Evolutionary conservation across 495 filamentous ascomycete species (phyloP).

Genomic region (Baudoinia panamericana): DNA sequence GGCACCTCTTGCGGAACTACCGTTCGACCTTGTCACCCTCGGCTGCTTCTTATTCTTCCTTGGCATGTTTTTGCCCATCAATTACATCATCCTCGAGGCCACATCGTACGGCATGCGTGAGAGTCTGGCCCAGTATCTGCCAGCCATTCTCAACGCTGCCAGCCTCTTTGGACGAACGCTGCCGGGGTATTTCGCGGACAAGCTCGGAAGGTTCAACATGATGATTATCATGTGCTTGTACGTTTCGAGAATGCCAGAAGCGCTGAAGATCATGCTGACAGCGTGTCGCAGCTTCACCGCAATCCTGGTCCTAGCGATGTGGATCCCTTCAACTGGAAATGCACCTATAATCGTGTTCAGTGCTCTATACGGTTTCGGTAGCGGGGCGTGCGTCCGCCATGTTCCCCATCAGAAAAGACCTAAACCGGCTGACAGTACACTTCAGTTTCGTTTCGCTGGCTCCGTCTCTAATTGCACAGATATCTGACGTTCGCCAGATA

Average conservation of each 20-base stretch:
- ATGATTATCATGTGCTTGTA: constrained; percentile 47
- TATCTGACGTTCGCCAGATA: constrained; percentile 59
- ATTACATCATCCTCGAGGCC: constrained; percentile 52
- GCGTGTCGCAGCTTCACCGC: constrained; percentile 32
- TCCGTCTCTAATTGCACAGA: constrained; percentile 52
- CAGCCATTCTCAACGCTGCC: constrained; percentile 61
- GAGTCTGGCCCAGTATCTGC: constrained; percentile 47
- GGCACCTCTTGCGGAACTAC: constrained; percentile 44
- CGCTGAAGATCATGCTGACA: not conserved
- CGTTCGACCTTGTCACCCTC: constrained; percentile 39
- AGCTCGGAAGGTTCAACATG: constrained; percentile 58
- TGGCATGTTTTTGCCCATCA: constrained; percentile 44
- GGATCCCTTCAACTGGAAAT: constrained; percentile 49
- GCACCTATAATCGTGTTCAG: constrained; percentile 53
- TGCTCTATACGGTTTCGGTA: constrained; percentile 57
- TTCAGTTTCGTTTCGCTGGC: constrained; percentile 53
- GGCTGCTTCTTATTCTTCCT: constrained; percentile 49
- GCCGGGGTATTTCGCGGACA: constrained; percentile 60
- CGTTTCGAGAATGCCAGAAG: not conserved
- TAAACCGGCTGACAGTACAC: too few species aligned
- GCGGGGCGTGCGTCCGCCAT: constrained; percentile 48
- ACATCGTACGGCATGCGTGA: constrained; percentile 45
- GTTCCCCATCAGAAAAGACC: too few species aligned
- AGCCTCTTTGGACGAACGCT: constrained; percentile 61
- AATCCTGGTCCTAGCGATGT: constrained; percentile 54